A percentile compares a stretch with the other conserved stretches of the same genome.
Conservation (phyloP, 495 filamentous ascomycete species). For the Trichoderma asperelloides region DNA sequence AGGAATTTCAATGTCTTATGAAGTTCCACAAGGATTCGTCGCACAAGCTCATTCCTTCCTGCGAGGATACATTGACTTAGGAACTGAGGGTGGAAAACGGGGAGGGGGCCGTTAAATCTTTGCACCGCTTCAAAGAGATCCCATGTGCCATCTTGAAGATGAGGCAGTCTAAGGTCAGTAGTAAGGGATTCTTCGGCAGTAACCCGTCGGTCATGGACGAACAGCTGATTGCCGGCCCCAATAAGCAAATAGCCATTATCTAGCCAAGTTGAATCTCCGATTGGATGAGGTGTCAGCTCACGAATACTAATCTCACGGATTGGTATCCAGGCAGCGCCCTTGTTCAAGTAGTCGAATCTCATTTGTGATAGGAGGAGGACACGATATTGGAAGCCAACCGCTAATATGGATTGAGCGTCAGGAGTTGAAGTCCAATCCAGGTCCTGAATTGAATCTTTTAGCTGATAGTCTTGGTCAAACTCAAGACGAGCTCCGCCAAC, state of each 20-base stretch:
- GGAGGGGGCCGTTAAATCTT: constrained; percentile 76
- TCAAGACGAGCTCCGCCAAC: constrained; percentile 74
- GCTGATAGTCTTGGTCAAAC: constrained; percentile 63
- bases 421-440: constrained; percentile 94
- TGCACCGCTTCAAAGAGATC: constrained; percentile 77
- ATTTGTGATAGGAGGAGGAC: constrained; percentile 83
- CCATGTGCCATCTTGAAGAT: constrained; percentile 31
- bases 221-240: constrained; percentile 88
- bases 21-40: constrained; percentile 65
- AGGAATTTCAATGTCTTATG: constrained; percentile 73
- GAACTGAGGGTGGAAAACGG: constrained; percentile 90
- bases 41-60: constrained; percentile 66
- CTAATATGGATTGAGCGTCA: constrained; percentile 81
- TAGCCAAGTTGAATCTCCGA: constrained; percentile 89
- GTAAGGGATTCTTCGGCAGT: constrained; percentile 55
- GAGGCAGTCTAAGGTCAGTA: constrained; percentile 53
- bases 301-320: constrained; percentile 75
- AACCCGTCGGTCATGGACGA: constrained; percentile 69
- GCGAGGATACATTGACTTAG: constrained; percentile 79
- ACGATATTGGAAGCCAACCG: constrained; percentile 80
- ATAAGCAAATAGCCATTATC: constrained; percentile 75
- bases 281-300: constrained; percentile 80
- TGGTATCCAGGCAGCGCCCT: constrained; percentile 81
- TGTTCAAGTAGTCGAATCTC: constrained; percentile 86
- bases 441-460: constrained; percentile 68